Evolutionary conservation across 225 moss, liverwort and hornwort genomes (phyloP).

Genomic region (Ulota crispa): DNA sequence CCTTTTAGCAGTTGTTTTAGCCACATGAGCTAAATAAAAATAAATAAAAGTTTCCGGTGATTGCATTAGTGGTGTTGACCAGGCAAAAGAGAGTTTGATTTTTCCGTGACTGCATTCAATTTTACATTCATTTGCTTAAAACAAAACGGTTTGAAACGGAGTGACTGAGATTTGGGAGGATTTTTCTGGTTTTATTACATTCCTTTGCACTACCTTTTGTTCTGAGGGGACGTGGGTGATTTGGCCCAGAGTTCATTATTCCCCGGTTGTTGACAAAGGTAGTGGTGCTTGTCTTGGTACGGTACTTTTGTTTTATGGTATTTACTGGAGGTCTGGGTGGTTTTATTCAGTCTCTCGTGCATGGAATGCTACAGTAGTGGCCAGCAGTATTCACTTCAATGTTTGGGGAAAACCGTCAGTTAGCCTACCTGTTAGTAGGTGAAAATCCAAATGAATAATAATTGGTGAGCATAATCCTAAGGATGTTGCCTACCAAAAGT

Average conservation of each 20-base stretch:
- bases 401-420: too few species aligned
- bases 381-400: background rate
- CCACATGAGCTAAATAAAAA: too few species aligned
- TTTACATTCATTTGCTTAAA: background rate
- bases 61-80: too few species aligned
- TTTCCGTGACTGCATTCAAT: background rate
- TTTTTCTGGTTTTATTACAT: background rate
- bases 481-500: too few species aligned
- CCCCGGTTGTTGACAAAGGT: background rate
- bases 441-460: too few species aligned
- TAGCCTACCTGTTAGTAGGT: too few species aligned
- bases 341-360: background rate
- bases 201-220: background rate
- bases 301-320: background rate
- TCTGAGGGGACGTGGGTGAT: background rate
- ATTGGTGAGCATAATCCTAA: too few species aligned
- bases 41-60: too few species aligned
- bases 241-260: background rate
- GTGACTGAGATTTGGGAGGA: background rate
- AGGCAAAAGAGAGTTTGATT: too few species aligned
- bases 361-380: background rate
- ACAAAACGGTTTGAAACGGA: background rate
- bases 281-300: background rate
- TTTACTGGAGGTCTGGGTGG: background rate
- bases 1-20: too few species aligned